Conservation (phyloP, 306 rosid genomes). For the Glycine latifolia region DNA sequence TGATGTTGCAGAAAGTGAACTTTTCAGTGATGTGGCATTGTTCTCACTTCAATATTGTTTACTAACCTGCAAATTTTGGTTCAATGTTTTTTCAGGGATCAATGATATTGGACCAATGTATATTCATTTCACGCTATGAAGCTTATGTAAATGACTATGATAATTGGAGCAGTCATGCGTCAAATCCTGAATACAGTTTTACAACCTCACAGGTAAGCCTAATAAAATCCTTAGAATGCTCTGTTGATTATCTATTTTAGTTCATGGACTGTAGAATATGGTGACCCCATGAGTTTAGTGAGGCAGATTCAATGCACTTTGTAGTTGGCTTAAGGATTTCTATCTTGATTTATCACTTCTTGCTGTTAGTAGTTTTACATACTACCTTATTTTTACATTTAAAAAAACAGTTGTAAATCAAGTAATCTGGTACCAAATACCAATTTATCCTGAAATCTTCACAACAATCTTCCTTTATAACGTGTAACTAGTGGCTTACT, state of each 20-base stretch:
- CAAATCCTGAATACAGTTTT: slow-evolving; percentile 50
- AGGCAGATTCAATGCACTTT: slow-evolving; percentile 21
- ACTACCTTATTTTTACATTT: background rate
- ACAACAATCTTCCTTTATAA: background rate
- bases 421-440: background rate
- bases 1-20: slow-evolving; percentile 23
- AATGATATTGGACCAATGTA: slow-evolving; percentile 69
- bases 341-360: slow-evolving; percentile 1
- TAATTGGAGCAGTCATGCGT: slow-evolving; percentile 54
- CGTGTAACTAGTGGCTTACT: background rate
- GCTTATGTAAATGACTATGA: slow-evolving; percentile 57
- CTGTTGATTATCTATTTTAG: background rate
- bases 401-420: background rate
- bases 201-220: slow-evolving; percentile 60
- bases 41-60: slow-evolving; percentile 10
- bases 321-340: slow-evolving; percentile 22
- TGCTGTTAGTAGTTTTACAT: slow-evolving; percentile 5
- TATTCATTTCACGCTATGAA: slow-evolving; percentile 76
- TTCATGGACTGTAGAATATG: background rate
- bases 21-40: slow-evolving; percentile 13
- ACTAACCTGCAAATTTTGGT: slow-evolving; percentile 39
- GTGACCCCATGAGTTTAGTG: background rate
- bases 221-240: background rate
- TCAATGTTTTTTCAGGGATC: slow-evolving; percentile 70
- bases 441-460: background rate